These are phyloP conservation scores for Erodium trifolium DNA, from an alignment of 441 rosid species.

Conservation along the genomic window DNA sequence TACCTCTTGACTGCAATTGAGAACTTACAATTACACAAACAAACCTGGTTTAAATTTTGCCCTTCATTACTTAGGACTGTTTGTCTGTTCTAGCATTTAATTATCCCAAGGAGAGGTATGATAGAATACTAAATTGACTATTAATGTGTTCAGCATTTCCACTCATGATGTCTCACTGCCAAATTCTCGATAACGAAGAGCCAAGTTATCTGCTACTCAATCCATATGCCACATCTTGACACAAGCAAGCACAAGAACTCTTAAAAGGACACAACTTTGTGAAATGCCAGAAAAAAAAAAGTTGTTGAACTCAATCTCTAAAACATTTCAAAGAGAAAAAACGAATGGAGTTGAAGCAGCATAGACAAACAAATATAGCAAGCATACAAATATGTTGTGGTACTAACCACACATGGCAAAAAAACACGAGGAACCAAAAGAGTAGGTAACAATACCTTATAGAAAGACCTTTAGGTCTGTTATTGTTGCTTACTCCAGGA, in stretches of 20 bases:
- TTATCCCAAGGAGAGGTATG: background rate
- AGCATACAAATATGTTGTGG: no score
- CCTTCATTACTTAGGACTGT: background rate
- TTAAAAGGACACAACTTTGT: background rate
- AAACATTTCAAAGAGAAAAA: background rate
- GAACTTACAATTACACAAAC: background rate
- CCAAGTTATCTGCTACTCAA: conserved; percentile 1
- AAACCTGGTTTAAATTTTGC: background rate
- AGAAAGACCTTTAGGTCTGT: conserved; percentile 30
- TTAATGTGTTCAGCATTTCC: background rate
- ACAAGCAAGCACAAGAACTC: background rate
- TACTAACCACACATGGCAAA: no score
- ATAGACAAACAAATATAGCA: background rate
- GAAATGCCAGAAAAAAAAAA: background rate
- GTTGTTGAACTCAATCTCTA: background rate
- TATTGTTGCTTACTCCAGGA: conserved; percentile 37
- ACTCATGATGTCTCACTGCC: background rate
- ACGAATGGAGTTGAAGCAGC: background rate
- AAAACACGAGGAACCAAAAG: background rate
- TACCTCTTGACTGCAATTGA: background rate
- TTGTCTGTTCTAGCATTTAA: background rate
- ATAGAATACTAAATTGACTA: background rate
- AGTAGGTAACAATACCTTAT: conserved; percentile 38
- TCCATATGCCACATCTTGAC: background rate
- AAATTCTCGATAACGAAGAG: background rate